Evolutionary conservation across 2,329 filamentous ascomycete genomes (phyloP), one percentile per base, ranked within the genome.

Genomic region (Daldinia eschscholtzii): DNA sequence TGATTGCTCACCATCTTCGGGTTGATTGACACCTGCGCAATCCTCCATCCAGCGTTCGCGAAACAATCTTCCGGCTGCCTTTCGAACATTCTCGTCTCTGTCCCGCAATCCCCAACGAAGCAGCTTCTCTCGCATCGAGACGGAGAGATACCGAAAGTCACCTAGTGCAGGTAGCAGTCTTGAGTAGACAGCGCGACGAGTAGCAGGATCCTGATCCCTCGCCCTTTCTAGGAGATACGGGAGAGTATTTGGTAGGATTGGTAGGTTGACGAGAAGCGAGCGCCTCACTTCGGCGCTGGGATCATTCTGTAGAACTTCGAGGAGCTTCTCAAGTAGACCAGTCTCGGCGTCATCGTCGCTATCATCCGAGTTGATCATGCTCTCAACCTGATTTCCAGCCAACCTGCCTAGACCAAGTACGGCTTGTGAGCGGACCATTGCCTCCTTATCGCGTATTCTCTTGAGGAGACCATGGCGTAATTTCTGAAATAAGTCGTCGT

Each of bases 31-130:
- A 1, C 91, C 91, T 5, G 92, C 94, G 75, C 94, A 98, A 76
- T 98, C 93, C 77, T 98, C 95, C 68, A 99, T 95, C 96, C 96
- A 99, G n/a, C 93, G 89, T 77, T 98, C 94, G 68, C 92, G 90
- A 82, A 99, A 99, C 6, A 98, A 85, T 52, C 93, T 91, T 6
- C 92, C 93, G 3, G 96, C 93, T 7, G 95, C 95, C 79, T 97
- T 97, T 59, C 94, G 90, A 12, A 99, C 96, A 73, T 92, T 93
- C 73, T 98, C 95, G 73, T 99, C 96, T 79, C 96, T 89, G 79
- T 99, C 96, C 42, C 94, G 90, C 44, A 99, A 84, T 57, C 96
- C 96, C 96, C 96, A 99, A 42, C 96, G 89, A 30, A 99, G 86
- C 35, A 99, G 86, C 80, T 98, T 98, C 80, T 99, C 96, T 77